These are phyloP conservation scores for Rutstroemia sp. DNA, from an alignment of 2,329 filamentous ascomycete species.

Conservation along the genomic window DNA sequence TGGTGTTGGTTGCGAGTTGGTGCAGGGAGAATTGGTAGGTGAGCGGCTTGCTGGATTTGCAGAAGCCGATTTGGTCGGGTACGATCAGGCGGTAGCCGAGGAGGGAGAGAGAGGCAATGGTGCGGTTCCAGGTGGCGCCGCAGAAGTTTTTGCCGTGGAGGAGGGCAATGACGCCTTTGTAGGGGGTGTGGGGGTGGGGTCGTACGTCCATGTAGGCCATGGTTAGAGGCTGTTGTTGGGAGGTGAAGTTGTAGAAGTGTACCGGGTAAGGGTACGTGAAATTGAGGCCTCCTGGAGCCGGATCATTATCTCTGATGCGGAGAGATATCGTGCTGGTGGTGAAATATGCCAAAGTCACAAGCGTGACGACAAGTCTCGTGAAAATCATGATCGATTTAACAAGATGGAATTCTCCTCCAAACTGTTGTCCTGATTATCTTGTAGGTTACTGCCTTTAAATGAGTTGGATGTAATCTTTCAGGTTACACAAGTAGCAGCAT, in stretches of 20 bases:
- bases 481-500: no score
- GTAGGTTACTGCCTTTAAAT: no score
- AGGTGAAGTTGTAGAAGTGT: slow-evolving; percentile 22
- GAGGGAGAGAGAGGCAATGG: slow-evolving; percentile 35
- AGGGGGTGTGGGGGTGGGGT: neutral
- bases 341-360: neutral
- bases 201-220: neutral
- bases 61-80: slow-evolving; percentile 48
- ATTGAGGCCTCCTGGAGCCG: neutral
- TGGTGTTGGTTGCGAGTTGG: slow-evolving; percentile 45
- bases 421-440: no score
- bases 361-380: neutral
- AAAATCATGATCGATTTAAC: neutral
- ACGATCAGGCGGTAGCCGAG: slow-evolving; percentile 45
- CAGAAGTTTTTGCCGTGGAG: slow-evolving; percentile 52
- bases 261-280: neutral
- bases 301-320: neutral
- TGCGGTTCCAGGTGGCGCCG: slow-evolving; percentile 43
- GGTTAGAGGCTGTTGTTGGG: slow-evolving; percentile 24
- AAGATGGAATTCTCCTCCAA: no score
- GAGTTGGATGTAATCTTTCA: no score
- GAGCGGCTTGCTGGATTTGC: slow-evolving; percentile 46
- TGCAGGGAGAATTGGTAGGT: slow-evolving; percentile 46
- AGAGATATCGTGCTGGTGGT: neutral
- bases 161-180: slow-evolving; percentile 35